Evolutionary conservation across 768 basidiomycete genomes (phyloP).

Genomic region (Psilocybe subaeruginosa): DNA sequence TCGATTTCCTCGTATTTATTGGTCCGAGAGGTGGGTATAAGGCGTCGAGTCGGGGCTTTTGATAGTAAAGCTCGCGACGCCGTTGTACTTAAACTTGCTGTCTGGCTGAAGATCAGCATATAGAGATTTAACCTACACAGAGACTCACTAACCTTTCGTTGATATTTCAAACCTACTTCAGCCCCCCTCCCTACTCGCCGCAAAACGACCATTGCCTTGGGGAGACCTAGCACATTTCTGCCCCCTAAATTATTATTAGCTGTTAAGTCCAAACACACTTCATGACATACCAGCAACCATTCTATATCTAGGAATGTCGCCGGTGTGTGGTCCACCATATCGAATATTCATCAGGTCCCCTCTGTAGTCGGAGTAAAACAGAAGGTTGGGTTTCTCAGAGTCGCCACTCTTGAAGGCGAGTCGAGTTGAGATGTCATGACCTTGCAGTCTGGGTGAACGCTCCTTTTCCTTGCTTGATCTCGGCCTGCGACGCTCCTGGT

Average conservation of each 20-base stretch:
- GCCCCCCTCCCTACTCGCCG: slow-evolving; percentile 53
- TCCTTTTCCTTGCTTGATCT: slow-evolving; percentile 28
- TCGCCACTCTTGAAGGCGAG: slow-evolving; percentile 23
- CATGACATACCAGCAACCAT: slow-evolving; percentile 55
- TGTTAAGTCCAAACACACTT: slow-evolving; percentile 24
- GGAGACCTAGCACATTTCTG: slow-evolving; percentile 65
- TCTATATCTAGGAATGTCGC: slow-evolving; percentile 70
- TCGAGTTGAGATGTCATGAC: slow-evolving; percentile 21
- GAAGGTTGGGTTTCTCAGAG: slow-evolving; percentile 27
- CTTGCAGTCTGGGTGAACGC: neutral
- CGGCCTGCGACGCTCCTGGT: slow-evolving; percentile 25
- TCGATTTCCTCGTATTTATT: slow-evolving; percentile 65
- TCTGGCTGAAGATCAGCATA: slow-evolving; percentile 25
- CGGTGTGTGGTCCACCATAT: slow-evolving; percentile 65
- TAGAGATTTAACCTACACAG: neutral
- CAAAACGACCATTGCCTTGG: slow-evolving; percentile 48
- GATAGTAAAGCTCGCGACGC: slow-evolving; percentile 55
- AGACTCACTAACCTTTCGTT: slow-evolving; percentile 41
- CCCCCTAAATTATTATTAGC: slow-evolving; percentile 63
- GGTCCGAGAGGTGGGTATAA: slow-evolving; percentile 37
- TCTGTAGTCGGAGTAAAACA: slow-evolving; percentile 67
- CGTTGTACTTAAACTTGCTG: slow-evolving; percentile 61
- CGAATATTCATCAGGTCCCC: slow-evolving; percentile 69
- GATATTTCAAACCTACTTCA: slow-evolving; percentile 50
- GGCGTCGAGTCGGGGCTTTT: slow-evolving; percentile 50